phyloP scores from a whole-genome alignment of 306 rosid genomes.

The Malus fusca region DNA sequence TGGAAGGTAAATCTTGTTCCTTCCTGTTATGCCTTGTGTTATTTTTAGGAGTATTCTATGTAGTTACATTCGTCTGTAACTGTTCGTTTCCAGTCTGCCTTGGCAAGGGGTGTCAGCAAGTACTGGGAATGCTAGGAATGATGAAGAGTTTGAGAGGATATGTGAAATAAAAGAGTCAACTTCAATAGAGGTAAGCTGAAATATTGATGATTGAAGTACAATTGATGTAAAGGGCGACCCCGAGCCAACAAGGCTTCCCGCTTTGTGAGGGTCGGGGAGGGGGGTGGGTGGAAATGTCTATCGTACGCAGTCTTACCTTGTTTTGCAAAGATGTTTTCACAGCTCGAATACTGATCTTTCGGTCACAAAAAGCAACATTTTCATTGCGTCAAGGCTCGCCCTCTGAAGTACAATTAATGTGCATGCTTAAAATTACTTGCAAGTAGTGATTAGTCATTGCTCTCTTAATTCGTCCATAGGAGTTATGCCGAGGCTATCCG shows the following conservation, averaged over 20 bases:
- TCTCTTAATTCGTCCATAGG: constrained; percentile 34
- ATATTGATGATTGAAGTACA: background rate
- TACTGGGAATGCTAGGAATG: constrained; percentile 84
- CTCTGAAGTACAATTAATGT: background rate
- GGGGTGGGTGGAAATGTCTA: too few species aligned
- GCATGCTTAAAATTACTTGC: too few species aligned
- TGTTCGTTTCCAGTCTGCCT: constrained; percentile 60
- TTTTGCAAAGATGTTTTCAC: too few species aligned
- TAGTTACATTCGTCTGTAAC: constrained; percentile 1
- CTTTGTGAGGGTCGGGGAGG: too few species aligned
- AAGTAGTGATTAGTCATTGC: background rate
- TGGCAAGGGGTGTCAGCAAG: constrained; percentile 99
- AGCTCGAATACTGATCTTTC: too few species aligned
- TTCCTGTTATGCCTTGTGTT: background rate
- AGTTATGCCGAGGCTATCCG: constrained; percentile 80
- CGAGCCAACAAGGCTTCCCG: too few species aligned
- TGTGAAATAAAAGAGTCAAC: constrained; percentile 94
- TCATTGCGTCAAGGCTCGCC: too few species aligned
- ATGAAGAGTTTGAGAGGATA: constrained; percentile 79
- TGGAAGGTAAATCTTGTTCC: constrained; percentile 55
- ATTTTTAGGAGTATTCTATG: background rate
- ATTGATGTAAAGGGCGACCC: too few species aligned
- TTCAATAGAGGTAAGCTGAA: constrained; percentile 63
- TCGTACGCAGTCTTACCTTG: too few species aligned
- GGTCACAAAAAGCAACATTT: too few species aligned